Conservation (phyloP, 106 monocot genomes). For the Acorus gramineus region DNA sequence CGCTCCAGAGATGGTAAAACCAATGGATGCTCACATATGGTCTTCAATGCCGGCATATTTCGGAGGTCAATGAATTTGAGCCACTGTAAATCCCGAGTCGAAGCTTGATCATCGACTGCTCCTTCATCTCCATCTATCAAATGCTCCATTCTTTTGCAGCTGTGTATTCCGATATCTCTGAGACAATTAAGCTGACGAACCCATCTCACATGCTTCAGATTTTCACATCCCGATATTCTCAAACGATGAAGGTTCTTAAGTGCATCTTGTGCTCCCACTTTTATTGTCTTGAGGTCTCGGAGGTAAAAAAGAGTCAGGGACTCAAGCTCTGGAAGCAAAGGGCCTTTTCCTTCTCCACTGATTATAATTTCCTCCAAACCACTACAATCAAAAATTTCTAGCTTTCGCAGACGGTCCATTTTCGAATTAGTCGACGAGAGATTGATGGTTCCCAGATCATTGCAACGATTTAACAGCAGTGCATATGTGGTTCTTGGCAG, state of each 20-base stretch:
- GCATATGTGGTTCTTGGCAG: no score
- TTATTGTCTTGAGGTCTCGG: slow-evolving; percentile 4
- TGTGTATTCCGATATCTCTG: neutral
- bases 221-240: neutral
- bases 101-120: no score
- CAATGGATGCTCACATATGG: neutral
- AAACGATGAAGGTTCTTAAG: slow-evolving; percentile 4
- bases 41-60: neutral
- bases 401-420: no score
- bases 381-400: no score
- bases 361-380: no score
- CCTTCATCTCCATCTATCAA: neutral
- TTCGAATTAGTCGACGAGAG: no score
- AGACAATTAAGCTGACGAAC: slow-evolving; percentile 6
- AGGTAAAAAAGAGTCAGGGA: neutral
- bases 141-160: slow-evolving; percentile 5
- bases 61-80: neutral
- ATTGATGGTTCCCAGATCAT: no score
- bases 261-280: slow-evolving; percentile 1
- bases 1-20: neutral
- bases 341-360: no score
- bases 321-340: neutral
- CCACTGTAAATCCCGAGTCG: neutral
- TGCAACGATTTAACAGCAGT: no score
- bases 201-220: slow-evolving; percentile 8